Conservation (phyloP, 352 stramenopile species). For the Poterioochromonas sp. region DNA sequence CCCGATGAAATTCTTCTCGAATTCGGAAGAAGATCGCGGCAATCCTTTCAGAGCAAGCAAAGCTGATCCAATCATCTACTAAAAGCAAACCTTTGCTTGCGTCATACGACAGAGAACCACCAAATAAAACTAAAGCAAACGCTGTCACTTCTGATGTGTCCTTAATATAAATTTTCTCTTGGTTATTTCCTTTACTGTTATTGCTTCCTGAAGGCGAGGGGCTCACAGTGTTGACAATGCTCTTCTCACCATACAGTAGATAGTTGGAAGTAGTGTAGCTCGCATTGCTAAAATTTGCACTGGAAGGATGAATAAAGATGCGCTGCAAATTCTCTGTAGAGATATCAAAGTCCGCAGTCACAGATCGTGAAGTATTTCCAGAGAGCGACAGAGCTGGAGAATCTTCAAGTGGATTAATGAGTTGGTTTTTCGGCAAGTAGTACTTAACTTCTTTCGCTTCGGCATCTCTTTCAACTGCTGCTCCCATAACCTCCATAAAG, state of each 20-base stretch:
- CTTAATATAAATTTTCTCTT: slow-evolving; percentile 84
- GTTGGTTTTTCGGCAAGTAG: background rate
- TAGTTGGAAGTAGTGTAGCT: background rate
- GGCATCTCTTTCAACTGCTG: background rate
- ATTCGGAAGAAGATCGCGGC: background rate
- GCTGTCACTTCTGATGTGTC: slow-evolving; percentile 91
- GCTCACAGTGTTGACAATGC: no score
- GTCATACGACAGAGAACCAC: slow-evolving; percentile 51
- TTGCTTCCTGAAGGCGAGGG: no score
- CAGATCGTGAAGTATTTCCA: no score
- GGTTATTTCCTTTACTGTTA: background rate
- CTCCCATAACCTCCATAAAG: background rate
- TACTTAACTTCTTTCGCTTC: background rate
- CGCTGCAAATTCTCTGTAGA: no score
- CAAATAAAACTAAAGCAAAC: slow-evolving; percentile 95
- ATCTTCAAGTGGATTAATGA: no score
- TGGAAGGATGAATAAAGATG: background rate
- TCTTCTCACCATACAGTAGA: background rate
- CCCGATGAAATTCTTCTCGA: background rate
- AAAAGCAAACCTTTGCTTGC: background rate
- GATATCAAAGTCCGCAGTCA: no score
- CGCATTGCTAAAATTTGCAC: background rate
- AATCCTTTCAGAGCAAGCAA: background rate
- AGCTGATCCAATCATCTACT: background rate
- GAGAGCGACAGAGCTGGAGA: no score